Conservation (phyloP, 208 protist genomes). For the Acanthamoeba castellanii region DNA sequence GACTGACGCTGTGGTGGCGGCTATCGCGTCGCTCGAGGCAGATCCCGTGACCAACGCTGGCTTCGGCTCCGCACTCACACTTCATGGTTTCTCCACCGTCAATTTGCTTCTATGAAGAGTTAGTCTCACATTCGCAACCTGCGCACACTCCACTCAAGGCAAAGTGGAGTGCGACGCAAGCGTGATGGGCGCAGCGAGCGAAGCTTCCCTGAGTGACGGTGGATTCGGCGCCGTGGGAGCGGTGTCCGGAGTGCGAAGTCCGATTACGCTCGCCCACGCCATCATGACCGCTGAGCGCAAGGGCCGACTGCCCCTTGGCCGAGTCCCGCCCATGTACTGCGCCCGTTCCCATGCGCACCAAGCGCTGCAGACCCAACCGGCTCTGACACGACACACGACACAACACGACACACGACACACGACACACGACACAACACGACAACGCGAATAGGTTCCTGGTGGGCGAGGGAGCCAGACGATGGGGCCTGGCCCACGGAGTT, state of each 20-base stretch:
- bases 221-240: constrained; percentile 5
- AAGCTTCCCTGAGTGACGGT: not conserved
- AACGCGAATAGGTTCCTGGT: not conserved
- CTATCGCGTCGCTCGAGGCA: not conserved
- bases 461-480: not conserved
- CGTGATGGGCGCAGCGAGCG: not conserved
- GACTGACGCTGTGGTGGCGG: not conserved
- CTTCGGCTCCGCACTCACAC: not conserved
- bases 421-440: no score
- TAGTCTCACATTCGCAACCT: no score
- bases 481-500: constrained; percentile 5
- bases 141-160: not conserved
- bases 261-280: not conserved
- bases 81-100: not conserved
- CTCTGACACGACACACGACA: no score
- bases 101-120: no score
- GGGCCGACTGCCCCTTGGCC: not conserved
- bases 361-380: no score
- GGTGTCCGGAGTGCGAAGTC: not conserved
- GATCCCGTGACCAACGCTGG: constrained; percentile 2
- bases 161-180: constrained; percentile 27
- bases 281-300: not conserved
- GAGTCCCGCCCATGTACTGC: not conserved
- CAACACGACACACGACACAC: no score
- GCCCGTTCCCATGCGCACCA: not conserved